Conservation (phyloP, 2,329 filamentous ascomycete genomes). For the Colletotrichum sp. region DNA sequence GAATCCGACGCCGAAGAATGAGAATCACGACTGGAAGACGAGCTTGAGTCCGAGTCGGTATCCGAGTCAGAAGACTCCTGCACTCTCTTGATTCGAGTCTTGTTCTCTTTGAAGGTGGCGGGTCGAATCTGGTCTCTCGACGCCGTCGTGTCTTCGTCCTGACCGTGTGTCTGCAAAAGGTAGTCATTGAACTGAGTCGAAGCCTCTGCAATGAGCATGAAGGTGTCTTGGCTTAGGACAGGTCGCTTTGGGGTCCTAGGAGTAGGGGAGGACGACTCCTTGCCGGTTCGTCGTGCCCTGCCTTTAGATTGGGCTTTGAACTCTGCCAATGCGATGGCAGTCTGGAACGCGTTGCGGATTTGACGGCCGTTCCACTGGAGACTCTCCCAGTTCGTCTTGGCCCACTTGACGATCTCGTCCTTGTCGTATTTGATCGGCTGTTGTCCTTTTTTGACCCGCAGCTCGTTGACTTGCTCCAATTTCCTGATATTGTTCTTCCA, state of each 20-base stretch:
- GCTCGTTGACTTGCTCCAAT: neutral
- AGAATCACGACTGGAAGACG: too few species aligned
- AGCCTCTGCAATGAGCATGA: neutral
- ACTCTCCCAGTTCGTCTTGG: neutral
- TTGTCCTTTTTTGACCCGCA: neutral
- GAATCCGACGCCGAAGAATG: too few species aligned
- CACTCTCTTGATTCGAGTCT: neutral
- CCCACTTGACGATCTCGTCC: neutral
- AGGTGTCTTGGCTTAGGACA: neutral
- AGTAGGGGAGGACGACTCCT: neutral
- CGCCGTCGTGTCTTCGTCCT: neutral
- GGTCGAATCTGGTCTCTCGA: neutral
- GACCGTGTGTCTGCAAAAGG: neutral
- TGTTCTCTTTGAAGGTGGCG: neutral
- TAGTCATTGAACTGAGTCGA: slow-evolving; percentile 1
- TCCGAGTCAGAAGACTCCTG: neutral
- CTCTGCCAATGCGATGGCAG: slow-evolving; percentile 49
- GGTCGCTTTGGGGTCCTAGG: neutral
- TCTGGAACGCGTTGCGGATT: slow-evolving; percentile 50
- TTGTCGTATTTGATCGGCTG: neutral
- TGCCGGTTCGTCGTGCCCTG: neutral
- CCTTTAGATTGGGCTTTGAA: slow-evolving; percentile 34
- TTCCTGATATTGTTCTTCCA: slow-evolving; percentile 8
- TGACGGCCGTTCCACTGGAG: slow-evolving; percentile 45
- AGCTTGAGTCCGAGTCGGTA: too few species aligned